Conservation (phyloP, 2,329 filamentous ascomycete genomes). For the Cercospora citrullina region DNA sequence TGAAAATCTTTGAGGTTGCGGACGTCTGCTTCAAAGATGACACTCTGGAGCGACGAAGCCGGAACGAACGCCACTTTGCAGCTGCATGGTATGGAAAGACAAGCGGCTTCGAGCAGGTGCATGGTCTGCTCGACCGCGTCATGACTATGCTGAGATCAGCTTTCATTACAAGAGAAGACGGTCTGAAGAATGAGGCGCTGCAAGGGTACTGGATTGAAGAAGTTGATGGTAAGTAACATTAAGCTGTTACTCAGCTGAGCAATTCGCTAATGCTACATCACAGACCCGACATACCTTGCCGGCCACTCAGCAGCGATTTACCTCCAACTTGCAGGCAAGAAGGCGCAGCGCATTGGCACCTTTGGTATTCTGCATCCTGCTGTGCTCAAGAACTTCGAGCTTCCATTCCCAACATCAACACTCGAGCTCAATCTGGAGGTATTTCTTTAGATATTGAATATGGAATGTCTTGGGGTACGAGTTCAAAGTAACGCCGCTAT, state of each 20-base stretch:
- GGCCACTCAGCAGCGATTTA: constrained; percentile 87
- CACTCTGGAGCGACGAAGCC: constrained; percentile 75
- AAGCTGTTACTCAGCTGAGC: background rate
- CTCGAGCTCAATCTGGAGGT: constrained; percentile 93
- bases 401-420: constrained; percentile 90
- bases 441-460: constrained; percentile 65
- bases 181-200: constrained; percentile 54
- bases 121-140: constrained; percentile 87
- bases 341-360: constrained; percentile 76
- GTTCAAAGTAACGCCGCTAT: background rate
- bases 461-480: background rate
- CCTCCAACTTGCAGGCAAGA: constrained; percentile 66
- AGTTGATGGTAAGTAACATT: constrained; percentile 64
- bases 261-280: constrained; percentile 17
- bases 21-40: constrained; percentile 92
- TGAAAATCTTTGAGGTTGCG: constrained; percentile 88
- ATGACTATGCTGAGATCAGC: constrained; percentile 86
- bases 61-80: constrained; percentile 95
- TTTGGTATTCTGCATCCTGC: constrained; percentile 93
- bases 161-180: constrained; percentile 76
- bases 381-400: constrained; percentile 89
- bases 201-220: constrained; percentile 88
- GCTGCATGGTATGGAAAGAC: constrained; percentile 94
- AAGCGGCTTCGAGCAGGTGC: constrained; percentile 91
- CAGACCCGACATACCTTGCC: constrained; percentile 83